A percentile compares a stretch with the other conserved stretches of the same genome.
phyloP scores from a whole-genome alignment of 257 asterid genomes.

The Echites panduratus region DNA sequence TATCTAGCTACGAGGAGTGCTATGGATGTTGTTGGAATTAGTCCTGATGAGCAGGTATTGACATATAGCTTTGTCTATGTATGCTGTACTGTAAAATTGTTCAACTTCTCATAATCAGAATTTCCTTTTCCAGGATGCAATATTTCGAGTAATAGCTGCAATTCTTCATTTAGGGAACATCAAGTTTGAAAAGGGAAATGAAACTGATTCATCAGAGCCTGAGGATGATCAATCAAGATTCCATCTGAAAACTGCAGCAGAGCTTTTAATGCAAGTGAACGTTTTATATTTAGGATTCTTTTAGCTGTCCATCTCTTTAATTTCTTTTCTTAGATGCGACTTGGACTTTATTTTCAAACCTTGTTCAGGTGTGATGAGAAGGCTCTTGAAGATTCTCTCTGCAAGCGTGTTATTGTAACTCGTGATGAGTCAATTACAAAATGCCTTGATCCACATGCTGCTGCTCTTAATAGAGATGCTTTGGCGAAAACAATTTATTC shows the following conservation, averaged over 20 bases:
- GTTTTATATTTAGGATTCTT: conserved; percentile 8
- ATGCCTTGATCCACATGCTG: conserved; percentile 63
- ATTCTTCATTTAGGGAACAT: conserved; percentile 87
- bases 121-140: conserved; percentile 58
- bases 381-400: conserved; percentile 74
- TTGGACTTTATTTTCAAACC: conserved; percentile 12
- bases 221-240: conserved; percentile 66
- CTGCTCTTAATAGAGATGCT: conserved; percentile 74
- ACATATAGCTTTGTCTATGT: not conserved
- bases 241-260: conserved; percentile 70
- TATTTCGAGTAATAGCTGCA: conserved; percentile 83
- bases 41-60: conserved; percentile 66
- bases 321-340: conserved; percentile 1
- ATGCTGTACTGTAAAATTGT: conserved; percentile 11
- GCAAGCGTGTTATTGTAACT: conserved; percentile 83
- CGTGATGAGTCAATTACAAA: conserved; percentile 85
- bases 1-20: conserved; percentile 72
- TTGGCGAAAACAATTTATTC: conserved; percentile 77
- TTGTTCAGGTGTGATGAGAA: conserved; percentile 65
- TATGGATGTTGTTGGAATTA: conserved; percentile 86
- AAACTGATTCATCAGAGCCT: conserved; percentile 68
- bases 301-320: not conserved
- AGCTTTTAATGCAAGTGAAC: conserved; percentile 59
- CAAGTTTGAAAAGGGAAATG: conserved; percentile 62
- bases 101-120: conserved; percentile 12